Evolutionary conservation across 805 yeast species (phyloP), one percentile per base, ranked within the genome.

Genomic region (Clavispora carvajalis): DNA sequence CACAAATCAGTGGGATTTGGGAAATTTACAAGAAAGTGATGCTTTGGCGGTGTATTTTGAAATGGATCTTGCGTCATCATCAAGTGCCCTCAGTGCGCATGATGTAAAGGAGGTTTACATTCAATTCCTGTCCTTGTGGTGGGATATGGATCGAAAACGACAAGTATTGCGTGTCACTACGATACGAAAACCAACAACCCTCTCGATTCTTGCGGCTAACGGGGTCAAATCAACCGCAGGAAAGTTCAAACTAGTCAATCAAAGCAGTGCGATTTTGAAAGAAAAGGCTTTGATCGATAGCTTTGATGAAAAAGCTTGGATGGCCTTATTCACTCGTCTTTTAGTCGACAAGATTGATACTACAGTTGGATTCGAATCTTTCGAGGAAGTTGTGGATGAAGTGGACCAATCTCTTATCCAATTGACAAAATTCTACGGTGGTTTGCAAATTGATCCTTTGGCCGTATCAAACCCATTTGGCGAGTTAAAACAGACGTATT

Each of bases 1-100:
- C 41, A 69, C 76, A 6, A 69, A 69, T 42, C 51, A 50, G 36
- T 67, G 73, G 73, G 42, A 41, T 19, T 53, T 67, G 37, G 62
- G 60, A 34, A 33, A 36, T 12, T 37, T 65, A n/a, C 21, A 44
- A 1, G 13, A 28, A 1, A 34, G 40, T 11, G 64, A 60, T 18
- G 53, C 67, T 1, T 21, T 60, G 19, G 58, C 65, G 0, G 13
- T 69, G 5, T 58, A 48, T 34, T 65, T 69, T 44, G 69, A 68
- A 24, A 52, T 60, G 43, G 62, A 61, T 7, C 59, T 66, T 0
- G 58, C 40, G 1, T 43, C 53, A 5, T 54, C 63, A 0, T 50
- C 63, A 6, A 24, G 38, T 4, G 48, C 48, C 11, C 34, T 57
- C 4, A 39, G 42, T 7, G n/a, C 41, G 1, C 35, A 28, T 13